Evolutionary conservation across 2,329 filamentous ascomycete genomes (phyloP).

Genomic region (Fusarium guadeloupense): DNA sequence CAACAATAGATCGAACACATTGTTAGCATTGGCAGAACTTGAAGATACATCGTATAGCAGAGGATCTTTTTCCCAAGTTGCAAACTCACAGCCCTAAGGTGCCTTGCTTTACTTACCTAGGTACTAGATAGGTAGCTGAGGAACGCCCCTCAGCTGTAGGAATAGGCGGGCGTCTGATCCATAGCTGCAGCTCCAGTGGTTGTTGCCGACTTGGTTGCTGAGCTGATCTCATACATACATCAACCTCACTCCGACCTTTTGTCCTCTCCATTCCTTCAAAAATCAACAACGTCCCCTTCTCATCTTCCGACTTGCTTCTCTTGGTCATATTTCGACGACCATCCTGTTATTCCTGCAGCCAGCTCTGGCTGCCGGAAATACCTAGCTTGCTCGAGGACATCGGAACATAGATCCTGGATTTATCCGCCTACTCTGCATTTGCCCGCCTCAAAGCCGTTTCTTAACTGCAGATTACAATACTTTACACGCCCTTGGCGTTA

Average conservation of each 20-base stretch:
- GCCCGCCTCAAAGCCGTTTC: constrained; percentile 9
- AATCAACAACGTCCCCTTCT: background rate
- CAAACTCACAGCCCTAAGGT: no score
- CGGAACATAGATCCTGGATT: constrained; percentile 15
- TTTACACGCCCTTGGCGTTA: constrained; percentile 10
- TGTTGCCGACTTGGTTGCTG: constrained; percentile 22
- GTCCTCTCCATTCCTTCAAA: constrained; percentile 5
- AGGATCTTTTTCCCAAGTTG: no score
- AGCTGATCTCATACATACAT: constrained; percentile 18
- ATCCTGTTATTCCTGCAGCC: background rate
- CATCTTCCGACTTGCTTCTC: background rate
- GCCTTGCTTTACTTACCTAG: no score
- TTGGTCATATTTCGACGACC: background rate
- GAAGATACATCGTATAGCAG: no score
- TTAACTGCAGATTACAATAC: constrained; percentile 6
- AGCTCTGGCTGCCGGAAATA: background rate
- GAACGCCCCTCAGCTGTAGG: background rate
- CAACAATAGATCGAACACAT: no score
- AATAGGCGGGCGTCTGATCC: constrained; percentile 7
- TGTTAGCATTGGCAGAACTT: no score
- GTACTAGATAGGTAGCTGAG: no score
- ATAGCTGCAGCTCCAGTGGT: constrained; percentile 11
- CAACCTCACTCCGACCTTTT: constrained; percentile 10
- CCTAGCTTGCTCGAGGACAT: background rate
- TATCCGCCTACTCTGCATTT: constrained; percentile 9